phyloP scores from a whole-genome alignment of 2,329 filamentous ascomycete genomes.

The Exophiala spinifera region DNA sequence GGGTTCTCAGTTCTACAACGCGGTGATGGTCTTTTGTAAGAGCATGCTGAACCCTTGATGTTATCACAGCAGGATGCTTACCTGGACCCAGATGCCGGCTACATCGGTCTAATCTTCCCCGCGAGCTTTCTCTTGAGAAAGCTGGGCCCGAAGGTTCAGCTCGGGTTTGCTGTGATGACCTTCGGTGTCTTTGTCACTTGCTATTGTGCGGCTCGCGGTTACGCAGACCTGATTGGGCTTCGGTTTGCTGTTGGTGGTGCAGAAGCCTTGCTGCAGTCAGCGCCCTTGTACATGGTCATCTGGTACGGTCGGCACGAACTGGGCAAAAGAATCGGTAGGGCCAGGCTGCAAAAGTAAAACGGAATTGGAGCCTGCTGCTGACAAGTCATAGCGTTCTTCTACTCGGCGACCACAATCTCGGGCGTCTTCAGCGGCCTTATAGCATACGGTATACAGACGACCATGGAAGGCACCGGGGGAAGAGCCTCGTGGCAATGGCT shows the following conservation, averaged over 20 bases:
- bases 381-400: too few species aligned
- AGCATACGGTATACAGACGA: slow-evolving; percentile 47
- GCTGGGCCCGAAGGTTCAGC: slow-evolving; percentile 2
- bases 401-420: slow-evolving; percentile 46
- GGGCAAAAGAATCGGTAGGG: slow-evolving; percentile 41
- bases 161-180: slow-evolving; percentile 6
- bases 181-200: slow-evolving; percentile 67
- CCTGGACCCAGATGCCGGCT: slow-evolving; percentile 6
- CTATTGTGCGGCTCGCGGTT: too few species aligned
- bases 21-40: slow-evolving; percentile 10
- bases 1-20: slow-evolving; percentile 5
- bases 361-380: too few species aligned
- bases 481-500: slow-evolving; percentile 63
- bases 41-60: not conserved
- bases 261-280: slow-evolving; percentile 15
- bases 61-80: not conserved
- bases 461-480: slow-evolving; percentile 55
- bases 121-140: slow-evolving; percentile 5
- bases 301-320: slow-evolving; percentile 44
- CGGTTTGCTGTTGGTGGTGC: not conserved
- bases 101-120: slow-evolving; percentile 1
- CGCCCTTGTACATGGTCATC: slow-evolving; percentile 20
- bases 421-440: slow-evolving; percentile 53
- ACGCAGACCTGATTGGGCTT: not conserved
- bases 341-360: too few species aligned